A percentile compares a stretch with the other conserved stretches of the same genome.
Conservation (phyloP, 768 basidiomycete genomes). For the Floccularia luteovirens region DNA sequence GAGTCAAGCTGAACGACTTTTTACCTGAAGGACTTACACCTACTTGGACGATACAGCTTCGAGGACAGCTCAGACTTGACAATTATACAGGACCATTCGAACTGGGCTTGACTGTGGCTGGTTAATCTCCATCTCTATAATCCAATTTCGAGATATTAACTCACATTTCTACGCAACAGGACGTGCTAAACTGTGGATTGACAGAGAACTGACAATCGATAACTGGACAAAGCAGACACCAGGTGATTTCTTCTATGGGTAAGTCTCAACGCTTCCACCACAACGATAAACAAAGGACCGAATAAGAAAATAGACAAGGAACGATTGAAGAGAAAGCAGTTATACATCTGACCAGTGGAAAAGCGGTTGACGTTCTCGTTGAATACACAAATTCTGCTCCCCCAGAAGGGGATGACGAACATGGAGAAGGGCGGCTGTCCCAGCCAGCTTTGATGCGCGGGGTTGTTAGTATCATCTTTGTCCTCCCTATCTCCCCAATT, state of each 20-base stretch:
- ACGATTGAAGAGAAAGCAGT: conserved; percentile 55
- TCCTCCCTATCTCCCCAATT: not conserved
- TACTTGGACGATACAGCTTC: conserved; percentile 51
- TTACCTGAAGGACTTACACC: conserved; percentile 44
- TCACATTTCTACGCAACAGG: too few species aligned
- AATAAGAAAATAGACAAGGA: conserved; percentile 36
- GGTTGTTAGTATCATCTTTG: conserved; percentile 29
- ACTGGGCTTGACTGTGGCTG: conserved; percentile 57
- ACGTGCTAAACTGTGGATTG: conserved; percentile 56
- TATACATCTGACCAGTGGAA: conserved; percentile 35
- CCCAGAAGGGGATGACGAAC: conserved; percentile 32
- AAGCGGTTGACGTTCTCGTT: conserved; percentile 45
- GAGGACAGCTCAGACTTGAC: conserved; percentile 42
- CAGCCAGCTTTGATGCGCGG: conserved; percentile 67
- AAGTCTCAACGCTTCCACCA: conserved; percentile 8
- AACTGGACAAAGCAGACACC: conserved; percentile 65
- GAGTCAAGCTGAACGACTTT: conserved; percentile 63
- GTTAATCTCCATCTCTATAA: conserved; percentile 16
- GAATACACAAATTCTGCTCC: conserved; percentile 59
- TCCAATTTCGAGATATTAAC: too few species aligned
- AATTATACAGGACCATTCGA: conserved; percentile 44
- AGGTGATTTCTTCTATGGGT: conserved; percentile 68
- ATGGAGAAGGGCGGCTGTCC: conserved; percentile 33
- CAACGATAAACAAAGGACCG: too few species aligned
- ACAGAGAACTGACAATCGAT: conserved; percentile 53